Base-by-base conservation (phyloP, 768 basidiomycete genomes). In the Ramaria sp. region DNA sequence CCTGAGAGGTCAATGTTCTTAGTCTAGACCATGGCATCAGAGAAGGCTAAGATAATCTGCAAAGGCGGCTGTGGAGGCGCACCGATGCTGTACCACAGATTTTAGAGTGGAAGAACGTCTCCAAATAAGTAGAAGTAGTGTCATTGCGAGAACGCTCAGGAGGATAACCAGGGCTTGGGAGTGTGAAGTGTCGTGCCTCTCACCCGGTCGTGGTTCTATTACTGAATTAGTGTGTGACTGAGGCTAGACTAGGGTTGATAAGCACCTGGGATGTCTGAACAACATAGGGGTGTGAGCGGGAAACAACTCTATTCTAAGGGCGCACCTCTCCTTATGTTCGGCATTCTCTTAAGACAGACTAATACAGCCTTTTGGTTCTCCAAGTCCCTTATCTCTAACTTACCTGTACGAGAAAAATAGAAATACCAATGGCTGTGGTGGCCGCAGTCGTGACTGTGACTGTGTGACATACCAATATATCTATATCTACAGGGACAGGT, bases 41-140 rank as follows among this genome's bases (percentile, higher is more conserved):
- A 27, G 15, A 16, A 16, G 7, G 32, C 8, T 34, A 34, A 37
- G 6, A n/a, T 7, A n/a, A 24, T 15, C 32, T 13, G 48, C 47
- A 30, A 34, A 16, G 15, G 45, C 24, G 20, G 16, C 6, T 16
- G 16, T n/a, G n/a, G n/a, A n/a, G 6, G 3, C 48, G 6, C 20
- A 50, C 48, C 48, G 48, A 50, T 50, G 48, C 18, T 50, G 48
- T 20, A 50, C 48, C 2, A 50, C 48, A n/a, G 48, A 50, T 37
- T 50, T 50, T 37, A 50, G 36, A 9, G 16, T 16, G 34, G 48
- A 50, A 16, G 34, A 30, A 1, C 48, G 48, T n/a, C 32, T 50
- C 48, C 48, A 50, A 36, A 50, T 50, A 13, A 50, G 16, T 16
- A 50, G 16, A 3, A 50, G 48, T 5, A 50, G 30, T 8, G 6